These are phyloP conservation scores for Candida vaughaniae DNA, from an alignment of 805 yeast species.

Conservation along the genomic window DNA sequence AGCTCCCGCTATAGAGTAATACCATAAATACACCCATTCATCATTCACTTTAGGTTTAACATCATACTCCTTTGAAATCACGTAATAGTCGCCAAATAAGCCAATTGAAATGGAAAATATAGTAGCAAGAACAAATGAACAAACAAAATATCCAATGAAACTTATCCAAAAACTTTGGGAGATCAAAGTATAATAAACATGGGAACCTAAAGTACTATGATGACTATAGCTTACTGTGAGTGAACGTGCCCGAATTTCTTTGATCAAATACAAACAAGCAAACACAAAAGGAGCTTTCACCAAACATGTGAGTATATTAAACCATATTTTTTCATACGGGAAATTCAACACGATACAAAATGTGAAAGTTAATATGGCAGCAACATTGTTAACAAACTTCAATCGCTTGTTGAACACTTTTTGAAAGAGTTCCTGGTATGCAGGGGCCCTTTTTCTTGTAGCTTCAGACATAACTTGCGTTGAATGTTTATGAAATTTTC, in stretches of 20 bases:
- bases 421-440: constrained; percentile 21
- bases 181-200: constrained; percentile 22
- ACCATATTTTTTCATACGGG: constrained; percentile 31
- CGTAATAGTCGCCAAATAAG: constrained; percentile 25
- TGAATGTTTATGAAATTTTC: too few relatives aligned
- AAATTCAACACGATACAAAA: constrained; percentile 23
- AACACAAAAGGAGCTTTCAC: constrained; percentile 31
- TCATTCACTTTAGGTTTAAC: constrained; percentile 38
- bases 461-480: too few relatives aligned
- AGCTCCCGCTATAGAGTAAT: constrained; percentile 40
- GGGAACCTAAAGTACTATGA: constrained; percentile 33
- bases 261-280: constrained; percentile 26
- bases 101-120: constrained; percentile 29
- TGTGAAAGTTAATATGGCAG: constrained; percentile 24
- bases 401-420: constrained; percentile 35
- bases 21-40: constrained; percentile 51
- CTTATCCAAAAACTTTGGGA: constrained; percentile 18
- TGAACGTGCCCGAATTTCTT: constrained; percentile 21
- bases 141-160: constrained; percentile 19
- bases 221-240: constrained; percentile 31
- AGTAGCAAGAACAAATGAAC: constrained; percentile 22
- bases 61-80: constrained; percentile 39
- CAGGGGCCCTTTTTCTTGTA: constrained; percentile 7
- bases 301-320: constrained; percentile 25
- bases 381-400: constrained; percentile 33